Conservation (phyloP, 495 filamentous ascomycete species). For the Penicillium pancosmium region DNA sequence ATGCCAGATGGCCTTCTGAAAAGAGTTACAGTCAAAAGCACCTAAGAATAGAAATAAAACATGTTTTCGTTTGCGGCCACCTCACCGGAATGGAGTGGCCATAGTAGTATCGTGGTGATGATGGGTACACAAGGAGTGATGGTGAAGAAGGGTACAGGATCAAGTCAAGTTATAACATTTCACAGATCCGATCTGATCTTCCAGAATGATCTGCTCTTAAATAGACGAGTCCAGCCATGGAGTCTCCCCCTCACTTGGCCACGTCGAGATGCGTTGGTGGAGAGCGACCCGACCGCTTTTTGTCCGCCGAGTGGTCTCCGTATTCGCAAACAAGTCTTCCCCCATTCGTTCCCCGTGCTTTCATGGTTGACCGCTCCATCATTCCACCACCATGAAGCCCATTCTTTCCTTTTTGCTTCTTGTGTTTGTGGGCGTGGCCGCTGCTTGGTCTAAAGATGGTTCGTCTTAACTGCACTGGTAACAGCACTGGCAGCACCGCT, state of each 20-base stretch:
- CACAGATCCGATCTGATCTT: too few relatives aligned
- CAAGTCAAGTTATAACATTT: not conserved
- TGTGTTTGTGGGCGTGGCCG: slow-evolving; percentile 57
- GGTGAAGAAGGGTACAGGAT: not conserved
- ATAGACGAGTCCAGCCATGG: too few relatives aligned
- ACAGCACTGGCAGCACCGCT: too few relatives aligned
- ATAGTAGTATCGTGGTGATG: too few relatives aligned
- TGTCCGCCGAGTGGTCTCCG: not conserved
- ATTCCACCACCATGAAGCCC: slow-evolving; percentile 37
- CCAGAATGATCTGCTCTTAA: too few relatives aligned
- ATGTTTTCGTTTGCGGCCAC: too few relatives aligned
- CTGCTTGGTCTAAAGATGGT: slow-evolving; percentile 88
- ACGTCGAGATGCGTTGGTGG: slow-evolving; percentile 8
- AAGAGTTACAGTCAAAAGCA: not conserved
- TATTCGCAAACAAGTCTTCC: not conserved
- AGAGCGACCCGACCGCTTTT: slow-evolving; percentile 9
- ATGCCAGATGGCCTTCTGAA: slow-evolving; percentile 6
- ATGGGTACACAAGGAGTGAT: not conserved
- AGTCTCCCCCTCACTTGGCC: slow-evolving; percentile 5
- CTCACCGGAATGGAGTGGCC: too few relatives aligned
- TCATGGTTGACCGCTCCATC: slow-evolving; percentile 36
- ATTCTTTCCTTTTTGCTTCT: slow-evolving; percentile 36
- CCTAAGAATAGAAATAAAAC: too few relatives aligned
- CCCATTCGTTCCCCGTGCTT: slow-evolving; percentile 8
- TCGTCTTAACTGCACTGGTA: too few relatives aligned